Evolutionary conservation across 768 basidiomycete genomes (phyloP).

Genomic region (Kwoniella mangroviensis): DNA sequence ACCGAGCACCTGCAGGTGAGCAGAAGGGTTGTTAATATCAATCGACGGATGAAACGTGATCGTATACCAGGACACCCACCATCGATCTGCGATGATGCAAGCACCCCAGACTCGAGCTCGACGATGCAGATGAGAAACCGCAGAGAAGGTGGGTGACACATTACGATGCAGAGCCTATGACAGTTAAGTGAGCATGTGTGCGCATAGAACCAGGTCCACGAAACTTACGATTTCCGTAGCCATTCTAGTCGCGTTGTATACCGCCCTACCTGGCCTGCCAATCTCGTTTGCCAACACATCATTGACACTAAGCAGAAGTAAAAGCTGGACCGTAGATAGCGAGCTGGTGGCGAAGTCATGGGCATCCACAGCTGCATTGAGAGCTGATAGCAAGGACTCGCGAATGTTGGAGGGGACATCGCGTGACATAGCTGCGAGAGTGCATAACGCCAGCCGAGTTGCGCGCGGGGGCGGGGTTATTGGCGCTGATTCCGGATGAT

Average conservation of each 20-base stretch:
- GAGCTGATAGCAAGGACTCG: constrained; percentile 3
- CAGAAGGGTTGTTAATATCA: background rate
- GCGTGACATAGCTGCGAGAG: constrained; percentile 4
- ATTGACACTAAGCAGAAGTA: constrained; percentile 13
- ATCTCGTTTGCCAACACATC: constrained; percentile 8
- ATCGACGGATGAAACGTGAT: background rate
- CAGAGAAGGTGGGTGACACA: constrained; percentile 2
- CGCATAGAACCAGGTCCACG: background rate
- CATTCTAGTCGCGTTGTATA: constrained; percentile 15
- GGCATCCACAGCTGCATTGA: constrained; percentile 9
- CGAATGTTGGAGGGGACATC: constrained; percentile 6
- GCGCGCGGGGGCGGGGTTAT: background rate
- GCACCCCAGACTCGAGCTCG: constrained; percentile 14
- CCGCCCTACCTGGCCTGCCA: constrained; percentile 11
- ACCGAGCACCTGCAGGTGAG: constrained; percentile 10
- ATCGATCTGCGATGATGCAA: constrained; percentile 17
- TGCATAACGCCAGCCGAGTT: constrained; percentile 3
- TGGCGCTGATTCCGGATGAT: constrained; percentile 9
- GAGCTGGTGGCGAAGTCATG: constrained; percentile 11
- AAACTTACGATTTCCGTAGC: constrained; percentile 16
- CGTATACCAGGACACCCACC: constrained; percentile 2
- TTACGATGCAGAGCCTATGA: constrained; percentile 15
- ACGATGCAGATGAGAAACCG: constrained; percentile 14
- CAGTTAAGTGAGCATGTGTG: background rate
- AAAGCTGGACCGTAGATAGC: constrained; percentile 16